phyloP scores from a whole-genome alignment of 176 grass and related monocot genomes.

The Carex littledalei region DNA sequence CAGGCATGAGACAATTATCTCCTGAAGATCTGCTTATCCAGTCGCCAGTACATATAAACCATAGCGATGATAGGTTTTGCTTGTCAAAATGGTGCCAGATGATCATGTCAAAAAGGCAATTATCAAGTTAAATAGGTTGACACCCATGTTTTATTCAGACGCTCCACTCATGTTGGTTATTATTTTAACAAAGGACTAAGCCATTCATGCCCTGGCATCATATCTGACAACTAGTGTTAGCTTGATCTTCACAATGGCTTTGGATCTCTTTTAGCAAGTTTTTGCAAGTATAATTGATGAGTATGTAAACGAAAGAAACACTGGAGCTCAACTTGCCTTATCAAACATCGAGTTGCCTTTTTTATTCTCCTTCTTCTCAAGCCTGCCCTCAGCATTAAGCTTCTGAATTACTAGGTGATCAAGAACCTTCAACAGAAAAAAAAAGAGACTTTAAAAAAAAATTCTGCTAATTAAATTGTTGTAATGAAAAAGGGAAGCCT shows the following conservation, averaged over 20 bases:
- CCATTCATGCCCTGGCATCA: background rate
- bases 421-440: slow-evolving; percentile 59
- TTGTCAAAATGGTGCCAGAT: background rate
- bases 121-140: background rate
- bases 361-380: slow-evolving; percentile 99
- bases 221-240: background rate
- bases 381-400: slow-evolving; percentile 95
- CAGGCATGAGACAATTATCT: background rate
- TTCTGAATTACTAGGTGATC: slow-evolving; percentile 99
- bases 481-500: background rate
- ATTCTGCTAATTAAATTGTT: background rate
- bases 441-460: background rate
- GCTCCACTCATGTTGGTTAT: background rate
- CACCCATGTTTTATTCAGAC: background rate
- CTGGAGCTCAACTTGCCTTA: slow-evolving; percentile 43
- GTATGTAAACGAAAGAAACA: background rate
- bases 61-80: background rate
- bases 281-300: background rate
- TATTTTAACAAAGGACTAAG: background rate
- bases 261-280: background rate
- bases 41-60: background rate
- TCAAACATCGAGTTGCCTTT: slow-evolving; percentile 95
- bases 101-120: background rate
- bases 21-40: background rate
- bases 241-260: background rate